phyloP scores from a whole-genome alignment of 1,284 basidiomycete species.

The Ustilago tritici region DNA sequence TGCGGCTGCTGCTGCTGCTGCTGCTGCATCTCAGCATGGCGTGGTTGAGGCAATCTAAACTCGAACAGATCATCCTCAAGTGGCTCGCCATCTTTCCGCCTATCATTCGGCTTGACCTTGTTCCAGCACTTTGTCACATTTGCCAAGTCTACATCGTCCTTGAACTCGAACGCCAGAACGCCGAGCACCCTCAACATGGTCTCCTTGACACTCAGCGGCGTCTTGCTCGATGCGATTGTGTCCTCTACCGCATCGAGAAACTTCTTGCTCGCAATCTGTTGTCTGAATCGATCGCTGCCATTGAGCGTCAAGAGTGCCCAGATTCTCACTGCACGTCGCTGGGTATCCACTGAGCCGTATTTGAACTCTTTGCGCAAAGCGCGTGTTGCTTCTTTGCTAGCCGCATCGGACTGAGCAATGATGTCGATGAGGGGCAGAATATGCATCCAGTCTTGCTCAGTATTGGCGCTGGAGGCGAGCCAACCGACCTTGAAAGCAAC shows the following conservation, averaged over 20 bases:
- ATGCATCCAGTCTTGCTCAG: conserved; percentile 51
- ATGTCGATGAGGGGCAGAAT: conserved; percentile 44
- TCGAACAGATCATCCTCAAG: conserved; percentile 42
- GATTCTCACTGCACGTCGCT: conserved; percentile 53
- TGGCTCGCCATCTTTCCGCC: conserved; percentile 53
- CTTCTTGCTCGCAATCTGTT: conserved; percentile 58
- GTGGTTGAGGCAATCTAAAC: conserved; percentile 42
- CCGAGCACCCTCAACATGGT: conserved; percentile 56
- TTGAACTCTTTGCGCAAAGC: conserved; percentile 65
- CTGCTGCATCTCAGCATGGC: conserved; percentile 2
- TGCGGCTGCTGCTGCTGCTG: conserved; percentile 14
- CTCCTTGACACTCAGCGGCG: conserved; percentile 56
- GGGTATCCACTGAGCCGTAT: conserved; percentile 42
- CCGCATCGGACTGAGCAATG: conserved; percentile 53
- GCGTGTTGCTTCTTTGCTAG: conserved; percentile 62
- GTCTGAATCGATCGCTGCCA: conserved; percentile 55
- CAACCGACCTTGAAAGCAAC: conserved; percentile 39
- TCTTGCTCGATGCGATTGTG: conserved; percentile 50
- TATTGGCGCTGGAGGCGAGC: conserved; percentile 38
- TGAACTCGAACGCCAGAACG: conserved; percentile 61
- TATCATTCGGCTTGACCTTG: conserved; percentile 53
- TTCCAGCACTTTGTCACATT: conserved; percentile 62
- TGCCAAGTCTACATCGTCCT: conserved; percentile 47
- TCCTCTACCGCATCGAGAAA: conserved; percentile 63
- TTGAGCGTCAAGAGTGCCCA: conserved; percentile 61